phyloP scores from a whole-genome alignment of 768 basidiomycete genomes.

The Leucocoprinus birnbaumii region DNA sequence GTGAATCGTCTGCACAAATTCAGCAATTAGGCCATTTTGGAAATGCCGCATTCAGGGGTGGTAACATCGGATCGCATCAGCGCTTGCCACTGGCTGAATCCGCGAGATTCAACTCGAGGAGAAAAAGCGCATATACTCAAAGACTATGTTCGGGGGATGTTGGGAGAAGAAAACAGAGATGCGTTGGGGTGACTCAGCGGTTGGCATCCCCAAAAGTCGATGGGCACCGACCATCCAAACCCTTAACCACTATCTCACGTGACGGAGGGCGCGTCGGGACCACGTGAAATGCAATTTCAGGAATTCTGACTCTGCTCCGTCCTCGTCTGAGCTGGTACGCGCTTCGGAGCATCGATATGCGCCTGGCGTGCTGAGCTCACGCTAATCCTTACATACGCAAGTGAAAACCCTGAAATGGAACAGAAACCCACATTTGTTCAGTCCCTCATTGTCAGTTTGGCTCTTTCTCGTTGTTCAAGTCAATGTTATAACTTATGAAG shows the following conservation, averaged over 20 bases:
- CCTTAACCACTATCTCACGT: slow-evolving; percentile 10
- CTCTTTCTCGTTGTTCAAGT: slow-evolving; percentile 1
- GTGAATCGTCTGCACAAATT: not conserved
- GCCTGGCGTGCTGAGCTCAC: not conserved
- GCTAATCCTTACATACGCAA: too few relatives aligned
- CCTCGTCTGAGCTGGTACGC: not conserved
- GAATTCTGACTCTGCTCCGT: not conserved
- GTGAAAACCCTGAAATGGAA: slow-evolving; percentile 3
- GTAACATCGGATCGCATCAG: not conserved
- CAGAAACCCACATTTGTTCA: slow-evolving; percentile 41
- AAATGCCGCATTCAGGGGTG: slow-evolving; percentile 9
- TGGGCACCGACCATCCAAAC: not conserved
- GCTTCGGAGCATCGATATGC: not conserved
- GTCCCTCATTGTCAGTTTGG: slow-evolving; percentile 40
- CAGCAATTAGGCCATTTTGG: not conserved
- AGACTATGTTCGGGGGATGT: not conserved
- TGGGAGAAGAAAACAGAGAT: slow-evolving; percentile 7
- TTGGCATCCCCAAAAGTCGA: slow-evolving; percentile 10
- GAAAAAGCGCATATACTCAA: not conserved
- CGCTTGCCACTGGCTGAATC: not conserved
- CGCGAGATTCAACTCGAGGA: not conserved
- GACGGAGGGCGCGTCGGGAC: not conserved
- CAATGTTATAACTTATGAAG: slow-evolving; percentile 3
- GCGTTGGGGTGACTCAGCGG: slow-evolving; percentile 3
- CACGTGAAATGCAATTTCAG: slow-evolving; percentile 6